Evolutionary conservation across 2,329 filamentous ascomycete genomes (phyloP), one percentile per base, ranked within the genome.

Genomic region (Passalora sequoiae): DNA sequence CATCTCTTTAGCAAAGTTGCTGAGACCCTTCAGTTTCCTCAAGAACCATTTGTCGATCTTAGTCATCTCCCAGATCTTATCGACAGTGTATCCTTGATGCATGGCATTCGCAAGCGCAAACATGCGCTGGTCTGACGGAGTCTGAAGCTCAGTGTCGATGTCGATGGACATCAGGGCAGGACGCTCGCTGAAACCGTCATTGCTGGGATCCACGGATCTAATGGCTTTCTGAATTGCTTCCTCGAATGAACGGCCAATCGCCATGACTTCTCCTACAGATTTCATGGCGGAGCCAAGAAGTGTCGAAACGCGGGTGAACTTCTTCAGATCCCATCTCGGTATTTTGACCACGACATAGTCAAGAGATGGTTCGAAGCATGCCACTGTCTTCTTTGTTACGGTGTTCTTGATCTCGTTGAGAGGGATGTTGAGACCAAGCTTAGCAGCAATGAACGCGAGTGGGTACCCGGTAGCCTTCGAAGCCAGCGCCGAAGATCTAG

Each of bases 31-130:
- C 45, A 98, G 81, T 66, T 88, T 89, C 68, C 80, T 82, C 54
- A 98, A 71, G 75, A 97, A 98, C 92, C 92, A 98, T 69, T 94
- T 95, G 72, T 97, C 92, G 59, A 98, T 98, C 71, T 91, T 89
- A 61, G 92, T 98, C 73, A 97, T 77, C 66, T 96, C 86, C 89
- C 89, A 96, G 64, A 98, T 95, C 70, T 94, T 92, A 62, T 97
- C 86, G 25, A 97, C 89, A 3, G 81, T 84, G 70, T 97, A 98
- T 22, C 91, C 92, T 44, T 84, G 75, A 63, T 89, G 81, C 91
- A 98, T 97, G 30, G 92, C 92, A 60, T 98, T 97, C 55, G 92
- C 92, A 59, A 98, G 94, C 46, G 92, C 92, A 61, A 98, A 97
- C 46, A 97, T 77, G 59, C 92, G 86, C 73, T 97, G 92, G 62